Base-by-base conservation (phyloP, 2,329 filamentous ascomycete species). In the Cytospora chrysosperma region DNA sequence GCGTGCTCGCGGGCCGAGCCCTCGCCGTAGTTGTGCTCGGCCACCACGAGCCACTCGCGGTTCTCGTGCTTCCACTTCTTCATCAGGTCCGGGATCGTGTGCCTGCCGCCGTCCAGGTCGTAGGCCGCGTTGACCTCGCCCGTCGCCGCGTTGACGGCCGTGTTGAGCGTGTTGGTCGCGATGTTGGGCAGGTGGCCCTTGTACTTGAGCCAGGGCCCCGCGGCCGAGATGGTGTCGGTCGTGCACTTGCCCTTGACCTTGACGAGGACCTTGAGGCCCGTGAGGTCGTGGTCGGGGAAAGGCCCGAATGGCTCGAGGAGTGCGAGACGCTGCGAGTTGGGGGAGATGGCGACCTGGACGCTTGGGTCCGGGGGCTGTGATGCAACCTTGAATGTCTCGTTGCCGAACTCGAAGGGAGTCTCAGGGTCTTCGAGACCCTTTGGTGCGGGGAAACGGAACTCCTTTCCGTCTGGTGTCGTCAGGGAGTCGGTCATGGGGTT, bases 181-280 rank as follows among this genome's bases (percentile, higher is more conserved):
- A 99, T 99, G 82, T 99, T 99, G 76, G 95, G 92, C 67, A 99
- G 86, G 78, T 99, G 95, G 67, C 95, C 95, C 83, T 98, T 98
- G 87, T 98, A 99, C 79, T 98, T 98, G 70, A 99, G 86, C 94
- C 94, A 98, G 19, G 94, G 94, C 7, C 94, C 94, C 1, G 94
- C 94, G 37, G 94, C 94, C 43, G 93, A 98, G 78, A 99, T 99
- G 70, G 95, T 98, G 78, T 99, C 95, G 51, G 95, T 99, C 63
- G 95, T 99, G 83, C 95, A 99, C 80, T 99, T 97, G 68, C 95
- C 95, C 68, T 93, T 90, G 68, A 98, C 90, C 80, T 98, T 98
- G 82, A 96, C 94, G 19, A 99, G 88, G 21, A 99, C 93, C 58
- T 88, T 88, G 55, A 99, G 86, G 30, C 86, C 88, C 50, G 83